Evolutionary conservation across 306 rosid genomes (phyloP).

Genomic region (Rubus idaeus): DNA sequence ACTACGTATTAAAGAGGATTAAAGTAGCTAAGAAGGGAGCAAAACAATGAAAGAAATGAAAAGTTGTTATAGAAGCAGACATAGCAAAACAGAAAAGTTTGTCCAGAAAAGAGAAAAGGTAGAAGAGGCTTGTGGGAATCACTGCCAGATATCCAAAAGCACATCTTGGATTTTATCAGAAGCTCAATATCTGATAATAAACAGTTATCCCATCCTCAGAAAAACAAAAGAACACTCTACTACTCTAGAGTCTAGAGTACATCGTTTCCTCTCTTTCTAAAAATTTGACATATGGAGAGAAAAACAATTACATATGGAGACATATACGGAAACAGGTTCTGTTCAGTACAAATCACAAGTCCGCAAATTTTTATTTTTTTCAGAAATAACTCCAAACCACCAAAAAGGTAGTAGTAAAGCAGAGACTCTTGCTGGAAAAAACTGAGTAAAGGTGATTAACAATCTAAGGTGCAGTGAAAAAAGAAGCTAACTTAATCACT

Average conservation of each 20-base stretch:
- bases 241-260: slow-evolving; percentile 25
- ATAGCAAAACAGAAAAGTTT: slow-evolving; percentile 16
- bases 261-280: background rate
- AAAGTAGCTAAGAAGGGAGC: slow-evolving; percentile 3
- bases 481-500: background rate
- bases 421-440: background rate
- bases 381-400: too few species aligned
- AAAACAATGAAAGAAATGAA: background rate
- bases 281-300: background rate
- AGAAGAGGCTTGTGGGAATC: slow-evolving; percentile 14
- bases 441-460: background rate
- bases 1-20: background rate
- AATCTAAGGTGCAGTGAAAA: background rate
- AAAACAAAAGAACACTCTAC: slow-evolving; percentile 18
- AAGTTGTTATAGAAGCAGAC: slow-evolving; percentile 16
- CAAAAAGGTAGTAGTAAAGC: background rate
- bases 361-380: background rate
- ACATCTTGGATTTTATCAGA: slow-evolving; percentile 11
- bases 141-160: slow-evolving; percentile 21
- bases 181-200: slow-evolving; percentile 16
- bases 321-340: background rate
- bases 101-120: background rate
- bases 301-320: background rate
- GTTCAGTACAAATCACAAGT: background rate
- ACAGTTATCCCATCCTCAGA: slow-evolving; percentile 12